These are phyloP conservation scores for Globisporangium yorkense DNA, from an alignment of 352 stramenopile genomes.

Conservation along the genomic window DNA sequence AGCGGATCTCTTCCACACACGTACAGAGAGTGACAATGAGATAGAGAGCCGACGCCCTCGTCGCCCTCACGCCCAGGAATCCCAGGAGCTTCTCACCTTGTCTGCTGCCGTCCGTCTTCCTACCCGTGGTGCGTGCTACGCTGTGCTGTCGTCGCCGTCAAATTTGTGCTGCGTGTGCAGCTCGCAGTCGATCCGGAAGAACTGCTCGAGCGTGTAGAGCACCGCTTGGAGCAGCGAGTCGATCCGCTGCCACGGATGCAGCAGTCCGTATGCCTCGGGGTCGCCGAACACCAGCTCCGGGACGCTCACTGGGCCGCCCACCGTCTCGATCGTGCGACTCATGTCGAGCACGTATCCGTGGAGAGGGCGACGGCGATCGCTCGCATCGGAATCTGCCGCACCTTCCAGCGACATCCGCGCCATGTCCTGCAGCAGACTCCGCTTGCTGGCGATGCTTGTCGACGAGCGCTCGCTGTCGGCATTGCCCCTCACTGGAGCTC, in stretches of 20 bases:
- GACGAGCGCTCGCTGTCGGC: not conserved
- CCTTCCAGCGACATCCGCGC: slow-evolving; percentile 5
- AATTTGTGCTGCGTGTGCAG: slow-evolving; percentile 12
- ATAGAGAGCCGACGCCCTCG: not conserved
- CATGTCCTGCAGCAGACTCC: slow-evolving; percentile 23
- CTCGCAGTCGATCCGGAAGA: slow-evolving; percentile 49
- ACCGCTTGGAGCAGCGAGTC: slow-evolving; percentile 37
- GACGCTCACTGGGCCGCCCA: slow-evolving; percentile 26
- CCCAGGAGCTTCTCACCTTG: not conserved
- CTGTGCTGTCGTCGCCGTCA: slow-evolving; percentile 7
- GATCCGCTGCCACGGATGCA: slow-evolving; percentile 53
- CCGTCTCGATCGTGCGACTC: slow-evolving; percentile 22
- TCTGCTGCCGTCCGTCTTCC: too few relatives aligned
- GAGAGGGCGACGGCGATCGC: not conserved
- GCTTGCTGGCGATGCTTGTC: slow-evolving; percentile 12
- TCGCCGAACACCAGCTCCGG: slow-evolving; percentile 32
- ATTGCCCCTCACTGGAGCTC: not conserved
- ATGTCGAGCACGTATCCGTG: slow-evolving; percentile 24
- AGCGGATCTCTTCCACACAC: not conserved
- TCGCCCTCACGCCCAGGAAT: not conserved
- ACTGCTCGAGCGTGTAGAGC: slow-evolving; percentile 49
- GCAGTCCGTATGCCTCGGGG: slow-evolving; percentile 22
- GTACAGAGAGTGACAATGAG: not conserved
- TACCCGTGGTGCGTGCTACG: too few relatives aligned
- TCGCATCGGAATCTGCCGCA: not conserved